Evolutionary conservation across 306 rosid species (phyloP), one percentile per base, ranked within the genome.

Genomic region (Sesbania bispinosa): DNA sequence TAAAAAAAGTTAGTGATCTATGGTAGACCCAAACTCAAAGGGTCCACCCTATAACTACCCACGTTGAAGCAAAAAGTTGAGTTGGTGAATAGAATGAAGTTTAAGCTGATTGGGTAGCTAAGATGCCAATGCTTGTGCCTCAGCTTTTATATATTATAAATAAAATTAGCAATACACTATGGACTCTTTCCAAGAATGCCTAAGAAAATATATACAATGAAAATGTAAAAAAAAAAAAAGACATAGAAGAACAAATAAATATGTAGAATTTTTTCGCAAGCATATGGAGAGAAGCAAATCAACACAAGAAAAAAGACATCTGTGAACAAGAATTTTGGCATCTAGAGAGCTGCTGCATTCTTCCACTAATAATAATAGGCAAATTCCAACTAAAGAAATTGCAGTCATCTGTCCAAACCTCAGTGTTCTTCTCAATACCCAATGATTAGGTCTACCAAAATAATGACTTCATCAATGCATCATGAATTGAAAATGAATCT

Each of bases 211-310:
- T 55, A 63, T 48, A 80, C 32, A 69, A 60, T 15, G 50, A 66
- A 58, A 65, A 39, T 52, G 43, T 30, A 19, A 77, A 52, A 26
- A 48, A 73, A 15, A 64, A 71, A 41, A 67, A 23, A 69, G 47
- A 42, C 80, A 65, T 48, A 27, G 72, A 77, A 59, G 53, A 60
- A 73, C 61, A 72, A 73, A 54, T 14, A 73, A 65, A 51, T 59
- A 69, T 24, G 81, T 66, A 39, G 18, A 39, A 58, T 79, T 52
- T 82, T 73, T 80, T 63, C 47, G 82, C 86, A 82, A 50, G 73
- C 59, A 75, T 74, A 68, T 57, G 50, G 82, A 65, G 48, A 38
- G 51, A 8, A 65, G 50, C 27, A 65, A 74, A 62, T 43, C 47
- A 82, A 51, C 30, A 58, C 45, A 54, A 50, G 14, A n/a, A n/a